Evolutionary conservation across 2,329 filamentous ascomycete genomes (phyloP).

Genomic region (Calonectria ilicicola): DNA sequence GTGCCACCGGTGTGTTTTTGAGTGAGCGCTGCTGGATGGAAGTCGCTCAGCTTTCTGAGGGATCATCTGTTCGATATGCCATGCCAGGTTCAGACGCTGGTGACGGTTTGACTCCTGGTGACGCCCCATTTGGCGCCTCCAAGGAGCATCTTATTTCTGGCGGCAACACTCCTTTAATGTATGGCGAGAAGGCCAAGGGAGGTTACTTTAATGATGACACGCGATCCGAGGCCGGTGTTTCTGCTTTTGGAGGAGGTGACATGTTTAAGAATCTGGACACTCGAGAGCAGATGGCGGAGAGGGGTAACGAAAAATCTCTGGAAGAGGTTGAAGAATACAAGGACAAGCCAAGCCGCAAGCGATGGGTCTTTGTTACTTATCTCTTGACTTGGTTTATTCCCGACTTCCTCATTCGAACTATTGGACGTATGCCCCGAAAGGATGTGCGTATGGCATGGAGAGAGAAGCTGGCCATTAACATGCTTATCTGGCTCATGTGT

Average conservation of each 20-base stretch:
- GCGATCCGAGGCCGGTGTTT: slow-evolving; percentile 91
- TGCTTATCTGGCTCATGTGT: slow-evolving; percentile 94
- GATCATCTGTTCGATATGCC: slow-evolving; percentile 57
- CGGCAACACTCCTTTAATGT: slow-evolving; percentile 69
- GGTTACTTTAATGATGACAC: slow-evolving; percentile 92
- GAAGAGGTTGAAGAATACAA: slow-evolving; percentile 89
- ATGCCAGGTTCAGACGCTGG: slow-evolving; percentile 67
- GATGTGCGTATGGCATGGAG: slow-evolving; percentile 95
- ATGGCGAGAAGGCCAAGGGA: slow-evolving; percentile 79
- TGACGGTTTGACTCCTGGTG: slow-evolving; percentile 69
- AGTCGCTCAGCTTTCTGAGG: slow-evolving; percentile 79
- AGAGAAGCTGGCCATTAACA: slow-evolving; percentile 97
- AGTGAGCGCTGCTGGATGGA: slow-evolving; percentile 97
- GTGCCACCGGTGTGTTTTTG: slow-evolving; percentile 93
- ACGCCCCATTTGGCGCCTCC: slow-evolving; percentile 71
- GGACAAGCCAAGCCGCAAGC: slow-evolving; percentile 83
- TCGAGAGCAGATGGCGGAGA: slow-evolving; percentile 92
- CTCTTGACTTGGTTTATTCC: slow-evolving; percentile 88
- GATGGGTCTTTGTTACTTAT: slow-evolving; percentile 90
- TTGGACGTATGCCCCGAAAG: slow-evolving; percentile 90
- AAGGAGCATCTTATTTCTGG: slow-evolving; percentile 69
- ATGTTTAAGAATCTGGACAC: slow-evolving; percentile 99
- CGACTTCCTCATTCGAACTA: slow-evolving; percentile 80
- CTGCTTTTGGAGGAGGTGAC: slow-evolving; percentile 91
- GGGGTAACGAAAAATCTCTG: slow-evolving; percentile 90